Conservation (phyloP, 2,329 filamentous ascomycete species). For the Drechslerella stenobrocha region DNA sequence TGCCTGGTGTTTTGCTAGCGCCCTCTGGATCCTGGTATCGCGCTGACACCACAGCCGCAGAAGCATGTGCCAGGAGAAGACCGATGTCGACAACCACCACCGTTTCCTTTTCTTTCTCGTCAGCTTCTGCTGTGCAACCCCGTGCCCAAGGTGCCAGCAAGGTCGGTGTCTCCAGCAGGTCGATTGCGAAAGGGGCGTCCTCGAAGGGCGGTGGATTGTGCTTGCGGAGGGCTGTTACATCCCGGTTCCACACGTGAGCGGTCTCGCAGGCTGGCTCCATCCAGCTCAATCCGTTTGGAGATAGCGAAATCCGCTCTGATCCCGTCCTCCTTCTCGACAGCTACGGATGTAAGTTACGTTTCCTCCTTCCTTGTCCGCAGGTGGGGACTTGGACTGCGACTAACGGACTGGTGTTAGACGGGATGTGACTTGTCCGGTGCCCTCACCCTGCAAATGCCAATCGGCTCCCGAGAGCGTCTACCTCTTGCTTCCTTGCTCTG, state of each 20-base stretch:
- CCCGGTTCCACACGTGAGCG: slow-evolving; percentile 46
- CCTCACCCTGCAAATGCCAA: slow-evolving; percentile 46
- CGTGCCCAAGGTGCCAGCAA: slow-evolving; percentile 15
- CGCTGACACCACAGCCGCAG: slow-evolving; percentile 31
- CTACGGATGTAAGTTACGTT: slow-evolving; percentile 7
- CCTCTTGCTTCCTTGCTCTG: slow-evolving; percentile 14
- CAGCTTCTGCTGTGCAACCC: neutral
- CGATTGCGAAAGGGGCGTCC: slow-evolving; percentile 23
- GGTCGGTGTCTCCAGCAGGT: slow-evolving; percentile 23
- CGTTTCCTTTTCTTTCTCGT: neutral
- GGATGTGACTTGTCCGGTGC: slow-evolving; percentile 5
- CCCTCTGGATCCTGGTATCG: slow-evolving; percentile 41
- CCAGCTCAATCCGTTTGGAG: slow-evolving; percentile 21
- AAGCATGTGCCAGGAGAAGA: slow-evolving; percentile 9
- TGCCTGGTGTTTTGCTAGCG: neutral
- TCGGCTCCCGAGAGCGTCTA: slow-evolving; percentile 21
- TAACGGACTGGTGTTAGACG: slow-evolving; percentile 2
- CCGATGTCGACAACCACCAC: slow-evolving; percentile 7
- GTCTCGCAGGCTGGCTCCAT: slow-evolving; percentile 42
- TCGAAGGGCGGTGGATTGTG: neutral
- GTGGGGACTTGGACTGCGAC: slow-evolving; percentile 23
- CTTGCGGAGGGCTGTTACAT: slow-evolving; percentile 28
- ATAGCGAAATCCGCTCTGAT: slow-evolving; percentile 38
- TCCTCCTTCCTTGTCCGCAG: slow-evolving; percentile 23
- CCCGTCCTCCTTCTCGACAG: slow-evolving; percentile 36